Evolutionary conservation across 1,139 yeast genomes (phyloP).

Genomic region (Candida smagusa): DNA sequence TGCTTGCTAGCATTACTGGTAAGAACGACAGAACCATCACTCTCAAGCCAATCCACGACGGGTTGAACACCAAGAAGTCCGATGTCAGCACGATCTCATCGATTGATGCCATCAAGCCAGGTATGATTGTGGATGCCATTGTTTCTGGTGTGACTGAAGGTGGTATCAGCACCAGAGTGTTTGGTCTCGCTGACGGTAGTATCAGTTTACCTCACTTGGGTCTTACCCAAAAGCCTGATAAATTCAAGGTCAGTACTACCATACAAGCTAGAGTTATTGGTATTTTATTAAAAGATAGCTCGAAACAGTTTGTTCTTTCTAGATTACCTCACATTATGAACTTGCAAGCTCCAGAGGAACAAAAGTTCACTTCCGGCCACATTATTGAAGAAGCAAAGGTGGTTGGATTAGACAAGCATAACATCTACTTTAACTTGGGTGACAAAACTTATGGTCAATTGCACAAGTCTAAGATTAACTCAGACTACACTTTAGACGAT

Average conservation of each 20-base stretch:
- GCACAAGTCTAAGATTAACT: conserved; percentile 66
- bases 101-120: conserved; percentile 80
- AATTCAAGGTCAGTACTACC: conserved; percentile 62
- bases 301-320: conserved; percentile 63
- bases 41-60: conserved; percentile 41
- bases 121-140: conserved; percentile 72
- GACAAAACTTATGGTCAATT: conserved; percentile 61
- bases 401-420: conserved; percentile 54
- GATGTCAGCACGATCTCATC: conserved; percentile 58
- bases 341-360: conserved; percentile 22
- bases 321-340: conserved; percentile 53
- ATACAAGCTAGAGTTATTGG: conserved; percentile 71
- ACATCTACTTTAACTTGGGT: conserved; percentile 57
- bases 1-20: conserved; percentile 45
- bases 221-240: conserved; percentile 49
- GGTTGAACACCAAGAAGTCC: conserved; percentile 33
- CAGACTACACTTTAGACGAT: conserved; percentile 46
- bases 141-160: conserved; percentile 56
- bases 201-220: conserved; percentile 66
- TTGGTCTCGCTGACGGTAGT: conserved; percentile 74
- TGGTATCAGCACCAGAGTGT: conserved; percentile 65
- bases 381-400: conserved; percentile 59
- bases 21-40: conserved; percentile 59
- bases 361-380: conserved; percentile 76
- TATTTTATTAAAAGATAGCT: conserved; percentile 52